Percentiles rank a stretch among this genome's conserved stretches.
These are phyloP conservation scores for Pinus taeda DNA, from an alignment of 75 land plant genomes.

Conservation along the genomic window DNA sequence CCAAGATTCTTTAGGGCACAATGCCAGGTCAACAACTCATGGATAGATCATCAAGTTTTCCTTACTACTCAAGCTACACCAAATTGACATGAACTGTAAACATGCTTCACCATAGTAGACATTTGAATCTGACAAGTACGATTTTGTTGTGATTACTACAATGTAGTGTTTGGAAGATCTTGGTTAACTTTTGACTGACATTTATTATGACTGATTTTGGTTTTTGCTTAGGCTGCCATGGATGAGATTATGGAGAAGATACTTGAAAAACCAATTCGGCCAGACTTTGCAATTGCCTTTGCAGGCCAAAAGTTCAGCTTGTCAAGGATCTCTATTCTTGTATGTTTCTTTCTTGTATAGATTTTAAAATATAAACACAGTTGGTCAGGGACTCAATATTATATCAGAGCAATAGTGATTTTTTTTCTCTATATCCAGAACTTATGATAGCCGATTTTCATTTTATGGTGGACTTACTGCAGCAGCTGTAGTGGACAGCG, in stretches of 20 bases:
- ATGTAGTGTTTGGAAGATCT: background rate
- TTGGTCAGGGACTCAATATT: background rate
- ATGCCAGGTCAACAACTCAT: no score
- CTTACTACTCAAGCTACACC: no score
- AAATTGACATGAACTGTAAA: no score
- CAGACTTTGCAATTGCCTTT: conserved; percentile 39
- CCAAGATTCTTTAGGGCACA: no score
- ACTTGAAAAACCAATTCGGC: conserved; percentile 45
- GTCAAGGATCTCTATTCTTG: conserved; percentile 24
- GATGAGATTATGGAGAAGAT: conserved; percentile 40
- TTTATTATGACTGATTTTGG: background rate
- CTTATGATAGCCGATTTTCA: background rate
- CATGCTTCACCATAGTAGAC: background rate
- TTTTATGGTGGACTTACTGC: background rate
- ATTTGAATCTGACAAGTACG: background rate
- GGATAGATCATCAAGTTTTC: no score
- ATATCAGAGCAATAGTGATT: background rate
- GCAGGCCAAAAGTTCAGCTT: conserved; percentile 24
- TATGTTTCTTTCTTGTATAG: conserved; percentile 13
- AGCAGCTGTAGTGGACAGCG: background rate
- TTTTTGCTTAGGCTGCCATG: conserved; percentile 32
- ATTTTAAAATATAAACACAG: background rate
- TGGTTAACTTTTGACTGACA: background rate
- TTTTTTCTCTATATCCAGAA: background rate
- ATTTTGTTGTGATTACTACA: background rate